Base-by-base conservation (phyloP, 345 rosid genomes). In the Angophora floribunda region DNA sequence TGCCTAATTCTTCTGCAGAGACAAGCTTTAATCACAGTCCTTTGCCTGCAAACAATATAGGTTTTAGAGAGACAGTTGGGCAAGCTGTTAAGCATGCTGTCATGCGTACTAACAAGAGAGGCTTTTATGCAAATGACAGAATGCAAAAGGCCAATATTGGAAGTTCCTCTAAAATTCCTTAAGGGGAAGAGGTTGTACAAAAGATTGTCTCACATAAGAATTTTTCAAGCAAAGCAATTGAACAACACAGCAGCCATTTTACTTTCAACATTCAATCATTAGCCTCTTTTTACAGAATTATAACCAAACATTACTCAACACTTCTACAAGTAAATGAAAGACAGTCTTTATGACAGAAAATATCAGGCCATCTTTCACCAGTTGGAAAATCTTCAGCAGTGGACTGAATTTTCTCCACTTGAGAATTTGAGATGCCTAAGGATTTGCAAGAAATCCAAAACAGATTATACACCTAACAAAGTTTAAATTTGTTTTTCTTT, bases 1-100 rank as follows among this genome's bases (percentile, higher is more conserved):
- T 95, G 50, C 96, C 96, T 59, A 91, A 88, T 89, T 94, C 95
- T 36, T 95, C 99, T 26, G 91, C 95, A 47, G 96, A 93, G 87
- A 89, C 94, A 70, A 95, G 98, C 92, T 93, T 94, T 65, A 93
- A 91, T 89, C 95, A 91, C 78, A 95, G 95, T 89, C 95, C 96
- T 51, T 86, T 88, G 61, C 88, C 90, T 67, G 65, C 26, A 41
- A 88, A 91, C 85, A 86, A 90, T 88, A 47, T 51, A 14, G 90
- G 89, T 51, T 93, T 94, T 87, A 94, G 95, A 79, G 93, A 92
- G 79, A 52, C 90, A 6, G 89, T 87, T 61, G 92, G 91, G 92
- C 91, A 91, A 87, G 89, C 88, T 85, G 86, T 89, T 30, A 93
- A 92, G 87, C 91, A 49, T 86, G 87, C 89, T 89, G 91, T 87